Evolutionary conservation across 176 grass and related monocot genomes (phyloP), one percentile per base, ranked within the genome.

Genomic region (Oryza meridionalis): DNA sequence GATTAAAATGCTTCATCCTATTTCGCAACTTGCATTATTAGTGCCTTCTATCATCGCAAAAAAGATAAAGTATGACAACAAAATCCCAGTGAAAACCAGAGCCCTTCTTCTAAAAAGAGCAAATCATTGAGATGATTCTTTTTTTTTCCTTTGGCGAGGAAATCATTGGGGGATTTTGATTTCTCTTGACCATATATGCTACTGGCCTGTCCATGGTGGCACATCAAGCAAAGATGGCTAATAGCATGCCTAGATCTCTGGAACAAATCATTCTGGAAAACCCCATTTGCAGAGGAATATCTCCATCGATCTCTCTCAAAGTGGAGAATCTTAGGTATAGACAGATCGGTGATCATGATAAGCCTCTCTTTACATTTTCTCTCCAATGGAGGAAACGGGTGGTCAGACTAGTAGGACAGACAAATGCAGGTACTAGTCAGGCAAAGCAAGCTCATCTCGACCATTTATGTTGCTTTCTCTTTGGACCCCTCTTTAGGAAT

Each of bases 281-380:
- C 72, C 25, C 72, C 65, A 53, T 76, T 76, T 19, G 1, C 0
- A 76, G 8, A 42, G 31, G 47, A 77, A 77, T 42, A 67, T 76
- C 72, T n/a, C 9, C 15, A 42, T 66, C 42, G 9, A 43, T 11
- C 42, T 9, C 7, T 43, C 35, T 38, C 21, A 35, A 84, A 76
- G 72, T 84, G 82, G 82, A 76, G 72, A 84, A 84, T 84, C 72
- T 84, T 84, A 40, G 63, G 61, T 51, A 75, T 51, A 75, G 71
- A 83, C 9, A 25, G 22, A 26, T 68, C 27, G 75, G 9, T 11
- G 22, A 26, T 68, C 62, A 84, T 55, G 72, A 76, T 84, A 67
- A 84, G 72, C 31, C 11, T 9, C n/a, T 4, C 11, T 72, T 37
- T 50, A 37, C 31, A 33, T 43, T 17, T 17, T 53, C 29, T 7